These are phyloP conservation scores for Chytridium lagenaria DNA, from an alignment of 371 early-diverging fungal species.

Conservation along the genomic window DNA sequence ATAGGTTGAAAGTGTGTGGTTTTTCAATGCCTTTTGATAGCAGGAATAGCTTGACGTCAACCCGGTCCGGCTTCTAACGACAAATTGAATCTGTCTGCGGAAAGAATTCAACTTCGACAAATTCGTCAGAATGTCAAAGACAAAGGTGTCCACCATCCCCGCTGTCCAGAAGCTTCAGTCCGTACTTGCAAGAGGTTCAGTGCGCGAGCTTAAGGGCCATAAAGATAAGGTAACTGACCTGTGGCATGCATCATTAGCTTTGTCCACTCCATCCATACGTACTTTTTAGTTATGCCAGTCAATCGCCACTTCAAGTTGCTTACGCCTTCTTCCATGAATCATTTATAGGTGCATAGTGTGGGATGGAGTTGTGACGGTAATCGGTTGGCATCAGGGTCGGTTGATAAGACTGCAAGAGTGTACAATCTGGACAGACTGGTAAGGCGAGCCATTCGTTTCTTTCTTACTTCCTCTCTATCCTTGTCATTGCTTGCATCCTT, in stretches of 20 bases:
- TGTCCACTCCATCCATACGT: background rate
- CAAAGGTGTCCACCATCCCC: background rate
- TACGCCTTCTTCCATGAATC: background rate
- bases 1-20: too few relatives aligned
- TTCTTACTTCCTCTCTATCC: background rate
- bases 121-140: too few relatives aligned
- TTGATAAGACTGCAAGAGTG: slow-evolving; percentile 48
- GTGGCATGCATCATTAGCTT: background rate
- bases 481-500: background rate
- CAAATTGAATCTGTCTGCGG: too few relatives aligned
- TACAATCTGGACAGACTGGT: slow-evolving; percentile 36
- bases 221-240: slow-evolving; percentile 33
- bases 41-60: too few relatives aligned
- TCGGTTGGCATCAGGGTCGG: slow-evolving; percentile 51
- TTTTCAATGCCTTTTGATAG: too few relatives aligned
- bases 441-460: too few relatives aligned
- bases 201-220: slow-evolving; percentile 38
- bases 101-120: too few relatives aligned
- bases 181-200: slow-evolving; percentile 7
- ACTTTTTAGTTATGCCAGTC: too few relatives aligned
- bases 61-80: too few relatives aligned
- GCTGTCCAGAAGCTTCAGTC: slow-evolving; percentile 1
- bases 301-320: too few relatives aligned
- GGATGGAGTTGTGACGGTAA: slow-evolving; percentile 52
- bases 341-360: slow-evolving; percentile 42